Percentiles rank a stretch among this genome's conserved stretches.
These are phyloP conservation scores for Staphylotrichum tortipilum DNA, from an alignment of 495 filamentous ascomycete species.

Conservation along the genomic window DNA sequence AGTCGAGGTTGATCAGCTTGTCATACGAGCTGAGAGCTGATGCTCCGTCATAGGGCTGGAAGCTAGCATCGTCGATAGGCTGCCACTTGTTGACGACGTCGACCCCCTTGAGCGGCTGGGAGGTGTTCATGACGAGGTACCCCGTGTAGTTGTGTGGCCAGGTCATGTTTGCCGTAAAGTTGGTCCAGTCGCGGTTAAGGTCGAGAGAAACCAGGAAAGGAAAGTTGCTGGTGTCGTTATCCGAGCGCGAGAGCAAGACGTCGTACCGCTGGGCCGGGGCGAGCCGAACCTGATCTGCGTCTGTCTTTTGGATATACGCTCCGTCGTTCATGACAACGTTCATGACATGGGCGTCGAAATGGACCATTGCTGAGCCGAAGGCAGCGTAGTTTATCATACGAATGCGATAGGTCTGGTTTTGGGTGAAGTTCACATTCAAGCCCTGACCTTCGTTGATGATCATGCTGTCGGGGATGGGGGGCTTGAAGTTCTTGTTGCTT, in stretches of 20 bases:
- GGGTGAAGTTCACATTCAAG: conserved; percentile 48
- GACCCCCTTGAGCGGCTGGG: conserved; percentile 41
- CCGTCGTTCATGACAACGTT: conserved; percentile 50
- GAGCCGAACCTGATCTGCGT: conserved; percentile 35
- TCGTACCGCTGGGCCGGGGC: conserved; percentile 58
- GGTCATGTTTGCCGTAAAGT: conserved; percentile 15
- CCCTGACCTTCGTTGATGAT: conserved; percentile 60
- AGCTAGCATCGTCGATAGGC: conserved; percentile 54
- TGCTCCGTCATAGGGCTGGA: conserved; percentile 51
- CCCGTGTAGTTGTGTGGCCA: conserved; percentile 42
- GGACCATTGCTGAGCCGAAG: conserved; percentile 51
- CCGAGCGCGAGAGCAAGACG: conserved; percentile 38
- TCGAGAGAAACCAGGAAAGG: conserved; percentile 47
- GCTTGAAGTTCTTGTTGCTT: conserved; percentile 44
- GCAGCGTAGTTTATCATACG: conserved; percentile 65
- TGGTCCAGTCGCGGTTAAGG: conserved; percentile 36
- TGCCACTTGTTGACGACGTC: conserved; percentile 45
- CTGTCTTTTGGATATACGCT: conserved; percentile 27
- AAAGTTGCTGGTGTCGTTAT: conserved; percentile 43
- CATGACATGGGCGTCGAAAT: conserved; percentile 54
- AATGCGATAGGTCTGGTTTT: conserved; percentile 70
- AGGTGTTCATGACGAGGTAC: conserved; percentile 55
- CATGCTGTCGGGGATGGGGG: conserved; percentile 52
- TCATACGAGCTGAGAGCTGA: conserved; percentile 39
- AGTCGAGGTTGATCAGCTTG: conserved; percentile 47